phyloP scores from a whole-genome alignment of 805 yeast genomes.

The Cyberlindnera misumaiensis region DNA sequence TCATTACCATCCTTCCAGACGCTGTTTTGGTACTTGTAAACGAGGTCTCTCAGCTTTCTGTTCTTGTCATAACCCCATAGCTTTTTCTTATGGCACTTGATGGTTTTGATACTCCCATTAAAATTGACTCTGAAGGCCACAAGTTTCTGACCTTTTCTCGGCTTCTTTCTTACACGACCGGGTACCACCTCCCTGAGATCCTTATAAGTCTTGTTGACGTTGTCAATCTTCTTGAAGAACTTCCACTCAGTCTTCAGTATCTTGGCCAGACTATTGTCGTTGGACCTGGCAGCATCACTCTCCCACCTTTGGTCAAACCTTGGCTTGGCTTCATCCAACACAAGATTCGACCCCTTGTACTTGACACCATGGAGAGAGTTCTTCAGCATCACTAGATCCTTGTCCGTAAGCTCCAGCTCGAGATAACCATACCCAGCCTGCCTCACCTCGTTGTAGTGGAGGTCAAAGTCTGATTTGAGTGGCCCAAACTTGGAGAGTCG shows the following conservation, averaged over 20 bases:
- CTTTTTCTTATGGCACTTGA: conserved; percentile 65
- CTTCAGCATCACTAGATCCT: conserved; percentile 42
- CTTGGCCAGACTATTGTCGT: conserved; percentile 27
- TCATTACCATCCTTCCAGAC: conserved; percentile 77
- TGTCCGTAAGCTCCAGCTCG: conserved; percentile 45
- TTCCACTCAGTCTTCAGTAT: conserved; percentile 32
- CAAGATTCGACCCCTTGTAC: conserved; percentile 67
- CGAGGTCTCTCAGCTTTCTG: conserved; percentile 54
- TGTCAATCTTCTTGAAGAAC: conserved; percentile 30
- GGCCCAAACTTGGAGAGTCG: conserved; percentile 63
- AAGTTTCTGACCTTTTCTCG: conserved; percentile 43
- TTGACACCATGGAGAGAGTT: conserved; percentile 60
- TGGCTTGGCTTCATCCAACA: conserved; percentile 57
- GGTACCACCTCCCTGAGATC: conserved; percentile 38
- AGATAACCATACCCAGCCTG: conserved; percentile 52
- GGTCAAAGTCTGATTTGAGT: conserved; percentile 40
- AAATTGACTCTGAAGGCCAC: conserved; percentile 61
- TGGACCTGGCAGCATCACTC: conserved; percentile 33
- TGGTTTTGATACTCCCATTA: conserved; percentile 48
- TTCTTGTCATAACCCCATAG: conserved; percentile 88
- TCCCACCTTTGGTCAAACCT: conserved; percentile 41
- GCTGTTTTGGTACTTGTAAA: conserved; percentile 53
- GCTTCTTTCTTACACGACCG: conserved; percentile 58
- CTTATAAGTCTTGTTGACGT: conserved; percentile 29
- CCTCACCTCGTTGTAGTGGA: conserved; percentile 43